phyloP scores from a whole-genome alignment of 169 alveolate genomes.

The Plasmodium gallinaceum region DNA sequence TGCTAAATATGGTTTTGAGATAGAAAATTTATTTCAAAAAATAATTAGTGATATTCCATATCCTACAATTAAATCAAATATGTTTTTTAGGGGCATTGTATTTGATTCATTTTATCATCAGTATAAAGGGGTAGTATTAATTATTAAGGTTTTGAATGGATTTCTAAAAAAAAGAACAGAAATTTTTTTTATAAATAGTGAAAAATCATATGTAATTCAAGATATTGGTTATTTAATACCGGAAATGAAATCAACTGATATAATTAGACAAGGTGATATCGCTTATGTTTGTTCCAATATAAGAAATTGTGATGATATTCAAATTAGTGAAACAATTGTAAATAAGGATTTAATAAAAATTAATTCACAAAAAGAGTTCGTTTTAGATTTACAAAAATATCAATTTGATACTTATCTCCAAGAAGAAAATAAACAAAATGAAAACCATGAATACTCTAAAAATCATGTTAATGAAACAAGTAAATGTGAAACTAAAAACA shows the following conservation, averaged over 20 bases:
- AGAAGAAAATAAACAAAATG: neutral
- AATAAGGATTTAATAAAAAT: constrained; percentile 20
- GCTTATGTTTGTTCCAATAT: constrained; percentile 65
- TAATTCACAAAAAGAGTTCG: constrained; percentile 29
- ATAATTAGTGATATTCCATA: constrained; percentile 88
- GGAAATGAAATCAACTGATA: constrained; percentile 76
- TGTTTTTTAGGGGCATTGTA: constrained; percentile 90
- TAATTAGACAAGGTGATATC: constrained; percentile 74
- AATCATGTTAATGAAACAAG: neutral
- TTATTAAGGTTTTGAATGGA: constrained; percentile 87
- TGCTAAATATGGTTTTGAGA: constrained; percentile 92
- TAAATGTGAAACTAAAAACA: neutral
- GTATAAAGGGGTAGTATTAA: constrained; percentile 93
- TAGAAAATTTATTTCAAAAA: constrained; percentile 86
- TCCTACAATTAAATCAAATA: constrained; percentile 85
- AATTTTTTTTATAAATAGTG: constrained; percentile 78
- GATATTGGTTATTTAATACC: constrained; percentile 86
- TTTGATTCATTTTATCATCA: constrained; percentile 93
- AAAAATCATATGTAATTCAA: constrained; percentile 74
- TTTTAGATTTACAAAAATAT: constrained; percentile 26
- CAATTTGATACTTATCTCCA: neutral
- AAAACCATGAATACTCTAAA: neutral
- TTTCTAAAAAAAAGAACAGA: constrained; percentile 79
- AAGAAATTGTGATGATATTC: constrained; percentile 59
- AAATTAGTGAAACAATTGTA: constrained; percentile 32